Conservation (phyloP, 2,329 filamentous ascomycete genomes). For the Diaporthe eres region DNA sequence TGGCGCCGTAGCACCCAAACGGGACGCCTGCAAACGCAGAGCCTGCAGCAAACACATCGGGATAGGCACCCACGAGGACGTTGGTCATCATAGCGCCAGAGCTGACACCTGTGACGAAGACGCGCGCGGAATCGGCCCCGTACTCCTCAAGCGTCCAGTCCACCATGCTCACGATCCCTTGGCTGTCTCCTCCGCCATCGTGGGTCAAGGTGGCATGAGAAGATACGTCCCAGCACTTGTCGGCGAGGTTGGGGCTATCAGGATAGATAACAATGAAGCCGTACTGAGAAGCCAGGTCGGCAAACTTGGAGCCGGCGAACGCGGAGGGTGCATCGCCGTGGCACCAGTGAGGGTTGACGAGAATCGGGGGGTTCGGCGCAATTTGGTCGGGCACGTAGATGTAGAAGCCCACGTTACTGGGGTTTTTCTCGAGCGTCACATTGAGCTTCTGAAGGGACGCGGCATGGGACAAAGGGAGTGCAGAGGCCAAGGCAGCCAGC, state of each 20-base stretch:
- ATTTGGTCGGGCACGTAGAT: constrained; percentile 63
- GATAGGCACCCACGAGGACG: constrained; percentile 65
- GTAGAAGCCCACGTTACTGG: constrained; percentile 66
- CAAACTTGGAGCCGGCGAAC: constrained; percentile 66
- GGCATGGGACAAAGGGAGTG: constrained; percentile 17
- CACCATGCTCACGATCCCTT: constrained; percentile 69
- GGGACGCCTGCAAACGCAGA: constrained; percentile 60
- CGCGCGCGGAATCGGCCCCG: constrained; percentile 59
- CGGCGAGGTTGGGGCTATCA: constrained; percentile 53
- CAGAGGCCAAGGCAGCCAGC: constrained; percentile 16
- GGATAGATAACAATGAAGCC: constrained; percentile 67
- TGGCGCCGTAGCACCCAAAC: constrained; percentile 63
- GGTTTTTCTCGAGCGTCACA: constrained; percentile 60
- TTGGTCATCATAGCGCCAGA: constrained; percentile 71
- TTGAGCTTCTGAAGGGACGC: constrained; percentile 48
- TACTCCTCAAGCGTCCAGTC: constrained; percentile 63
- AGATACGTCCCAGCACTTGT: constrained; percentile 72
- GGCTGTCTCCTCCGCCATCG: constrained; percentile 64
- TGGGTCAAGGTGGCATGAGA: constrained; percentile 63
- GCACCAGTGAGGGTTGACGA: constrained; percentile 72
- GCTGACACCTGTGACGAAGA: constrained; percentile 65
- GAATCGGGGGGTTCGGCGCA: constrained; percentile 61
- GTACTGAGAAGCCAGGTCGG: constrained; percentile 64
- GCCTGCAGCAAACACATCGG: constrained; percentile 66
- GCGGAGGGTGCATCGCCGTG: constrained; percentile 65